Evolutionary conservation across 345 rosid species (phyloP), one percentile per base, ranked within the genome.

Genomic region (Laguncularia racemosa): DNA sequence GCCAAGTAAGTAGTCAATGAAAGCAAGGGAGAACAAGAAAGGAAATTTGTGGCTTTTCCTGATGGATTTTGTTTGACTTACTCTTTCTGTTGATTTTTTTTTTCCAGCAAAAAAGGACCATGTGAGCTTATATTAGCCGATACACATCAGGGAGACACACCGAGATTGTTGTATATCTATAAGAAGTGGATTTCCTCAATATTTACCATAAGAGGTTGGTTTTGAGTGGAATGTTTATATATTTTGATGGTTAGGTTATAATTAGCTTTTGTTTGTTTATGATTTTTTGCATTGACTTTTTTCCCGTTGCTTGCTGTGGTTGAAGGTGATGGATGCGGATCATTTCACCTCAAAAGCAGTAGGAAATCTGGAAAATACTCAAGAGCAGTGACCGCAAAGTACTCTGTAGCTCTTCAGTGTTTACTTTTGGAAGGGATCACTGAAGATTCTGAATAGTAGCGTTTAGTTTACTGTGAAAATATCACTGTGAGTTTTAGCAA

Each of bases 181-280:
- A 91, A 78, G 60, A 79, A 84, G 74, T 91, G 98, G 96, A 70
- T 86, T 59, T 51, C 77, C 4, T 57, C 75, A 13, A 72, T 86
- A 54, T 81, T 79, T 69, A 79, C 79, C 1, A 50, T 83, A 50
- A 78, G 77, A 80, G 93, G 96, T 86, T 38, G 52, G 75, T 53
- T 61, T 20, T 15, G 23, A 14, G 44, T 23, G 16, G 5, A 14
- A 2, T 13, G 12, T 6, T 15, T 23, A 20, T 18, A 12, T 26
- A 28, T 20, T 28, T 46, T 21, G 16, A 21, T 0, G 18, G n/a
- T 59, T 14, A 18, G 17, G 16, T 53, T 26, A 13, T 21, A 53
- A 21, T 21, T 53, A 26, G 12, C 15, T 20, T 50, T 15, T 50
- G 53, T n/a, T 15, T 50, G 17, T 15, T 33, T 6, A 33, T 6